Evolutionary conservation across 495 filamentous ascomycete species (phyloP), one percentile per base, ranked within the genome.

Genomic region (Elaphomyces granulatus): DNA sequence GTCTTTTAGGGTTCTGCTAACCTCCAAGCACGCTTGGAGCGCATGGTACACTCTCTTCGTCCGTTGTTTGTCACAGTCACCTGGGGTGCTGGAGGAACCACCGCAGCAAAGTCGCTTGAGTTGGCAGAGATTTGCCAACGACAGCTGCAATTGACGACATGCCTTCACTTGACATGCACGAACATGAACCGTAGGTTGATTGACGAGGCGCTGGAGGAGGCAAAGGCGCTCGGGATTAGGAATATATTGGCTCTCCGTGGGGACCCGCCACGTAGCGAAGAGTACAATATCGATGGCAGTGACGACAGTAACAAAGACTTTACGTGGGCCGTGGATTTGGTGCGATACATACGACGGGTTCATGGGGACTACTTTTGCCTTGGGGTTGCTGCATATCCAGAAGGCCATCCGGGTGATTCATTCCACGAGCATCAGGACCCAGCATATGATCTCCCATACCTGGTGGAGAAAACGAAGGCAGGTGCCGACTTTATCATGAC

Each of bases 401-500:
- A 98, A 59, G 90, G 90, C 19, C 90, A 98, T 59, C 78, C 87
- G n/a, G 86, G 88, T 54, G 85, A 92, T 53, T 78, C 78, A 30
- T 77, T 87, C 60, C 75, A 80, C 32, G 73, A 80, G 44, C 68
- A 77, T 17, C 90, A 96, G 63, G 79, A 79, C 53, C 67, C 83
- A 0, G 67, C 72, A 44, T 75, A 78, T 32, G 90, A 98, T 60
- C 57, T 98, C 28, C 83, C 90, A 4, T 94, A 85, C 52, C 66
- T 98, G 35, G 71, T 94, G 20, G 87, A 94, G 42, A 98, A 98
- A 69, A 78, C 78, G 0, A 66, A 78, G 49, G 90, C 90, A 3
- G 90, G 90, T 0, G 92, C 88, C 15, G 92, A 96, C 57, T 98
- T 98, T 57, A 81, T 98, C 54, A 93, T 98, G 84, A 96, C 92